These are phyloP conservation scores for Fragaria nilgerrensis DNA, from an alignment of 306 rosid genomes.

Conservation along the genomic window DNA sequence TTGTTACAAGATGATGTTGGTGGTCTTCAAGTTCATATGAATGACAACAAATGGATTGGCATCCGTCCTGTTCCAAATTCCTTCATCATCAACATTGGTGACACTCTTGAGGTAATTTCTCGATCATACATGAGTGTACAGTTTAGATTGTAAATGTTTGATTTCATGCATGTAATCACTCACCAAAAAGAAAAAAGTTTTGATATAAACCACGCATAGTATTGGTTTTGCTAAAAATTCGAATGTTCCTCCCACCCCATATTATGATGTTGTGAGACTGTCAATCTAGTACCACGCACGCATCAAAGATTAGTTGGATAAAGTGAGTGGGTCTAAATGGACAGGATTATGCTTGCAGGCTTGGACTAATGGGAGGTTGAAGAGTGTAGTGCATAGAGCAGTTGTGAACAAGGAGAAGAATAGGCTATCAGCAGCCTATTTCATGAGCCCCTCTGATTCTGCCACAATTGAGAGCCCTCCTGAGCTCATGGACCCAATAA, in stretches of 20 bases:
- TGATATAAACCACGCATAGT: too few species aligned
- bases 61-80: slow-evolving; percentile 15
- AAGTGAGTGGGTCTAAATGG: too few species aligned
- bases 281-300: too few species aligned
- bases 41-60: slow-evolving; percentile 14
- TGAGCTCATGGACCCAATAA: not conserved
- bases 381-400: slow-evolving; percentile 21
- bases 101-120: slow-evolving; percentile 7
- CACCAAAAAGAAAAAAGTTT: too few species aligned
- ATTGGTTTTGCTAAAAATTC: too few species aligned
- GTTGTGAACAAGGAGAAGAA: slow-evolving; percentile 22
- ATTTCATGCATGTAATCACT: too few species aligned
- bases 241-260: too few species aligned
- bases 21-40: slow-evolving; percentile 5
- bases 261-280: too few species aligned
- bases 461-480: slow-evolving; percentile 9
- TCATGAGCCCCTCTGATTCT: slow-evolving; percentile 10
- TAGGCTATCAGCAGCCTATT: slow-evolving; percentile 22
- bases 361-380: slow-evolving; percentile 19
- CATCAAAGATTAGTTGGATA: too few species aligned
- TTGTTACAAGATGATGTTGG: slow-evolving; percentile 17
- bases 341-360: not conserved
- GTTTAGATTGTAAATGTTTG: not conserved
- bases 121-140: not conserved
- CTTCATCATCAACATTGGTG: slow-evolving; percentile 16